These are phyloP conservation scores for Picea sitchensis DNA, from an alignment of 75 land plant genomes.

Conservation along the genomic window DNA sequence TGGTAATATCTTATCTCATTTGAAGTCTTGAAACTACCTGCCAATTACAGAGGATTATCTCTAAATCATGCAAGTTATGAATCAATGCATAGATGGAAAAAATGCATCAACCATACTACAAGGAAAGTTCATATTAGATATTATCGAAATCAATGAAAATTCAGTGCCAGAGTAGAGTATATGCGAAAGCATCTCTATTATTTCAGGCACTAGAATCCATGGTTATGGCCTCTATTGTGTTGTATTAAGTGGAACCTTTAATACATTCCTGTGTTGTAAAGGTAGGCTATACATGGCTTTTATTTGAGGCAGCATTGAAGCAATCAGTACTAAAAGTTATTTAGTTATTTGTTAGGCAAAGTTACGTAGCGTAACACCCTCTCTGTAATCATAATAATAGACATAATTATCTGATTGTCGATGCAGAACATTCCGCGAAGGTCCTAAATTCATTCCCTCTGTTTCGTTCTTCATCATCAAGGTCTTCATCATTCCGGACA, in stretches of 20 bases:
- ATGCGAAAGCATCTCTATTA: background rate
- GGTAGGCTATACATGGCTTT: background rate
- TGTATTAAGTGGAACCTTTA: background rate
- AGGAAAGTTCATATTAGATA: background rate
- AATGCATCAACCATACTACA: background rate
- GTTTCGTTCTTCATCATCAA: slow-evolving; percentile 55
- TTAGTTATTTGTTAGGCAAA: background rate
- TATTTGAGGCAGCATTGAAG: background rate
- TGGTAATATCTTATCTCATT: background rate
- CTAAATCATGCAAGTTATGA: background rate
- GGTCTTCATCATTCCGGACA: slow-evolving; percentile 60
- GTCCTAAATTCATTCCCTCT: slow-evolving; percentile 66
- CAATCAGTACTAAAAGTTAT: too few species aligned
- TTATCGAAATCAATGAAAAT: too few species aligned
- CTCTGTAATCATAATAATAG: background rate
- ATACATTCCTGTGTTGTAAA: background rate
- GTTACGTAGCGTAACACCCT: background rate
- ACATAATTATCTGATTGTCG: slow-evolving; percentile 1
- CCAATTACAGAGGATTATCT: background rate
- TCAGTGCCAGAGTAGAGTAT: background rate
- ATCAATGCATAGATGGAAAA: background rate
- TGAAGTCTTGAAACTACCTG: background rate
- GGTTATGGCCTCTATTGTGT: too few species aligned
- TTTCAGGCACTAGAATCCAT: background rate
- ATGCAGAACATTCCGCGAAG: slow-evolving; percentile 18